Base-by-base conservation (phyloP, 2,329 filamentous ascomycete genomes). In the Paecilomyces dactylethromorphus region DNA sequence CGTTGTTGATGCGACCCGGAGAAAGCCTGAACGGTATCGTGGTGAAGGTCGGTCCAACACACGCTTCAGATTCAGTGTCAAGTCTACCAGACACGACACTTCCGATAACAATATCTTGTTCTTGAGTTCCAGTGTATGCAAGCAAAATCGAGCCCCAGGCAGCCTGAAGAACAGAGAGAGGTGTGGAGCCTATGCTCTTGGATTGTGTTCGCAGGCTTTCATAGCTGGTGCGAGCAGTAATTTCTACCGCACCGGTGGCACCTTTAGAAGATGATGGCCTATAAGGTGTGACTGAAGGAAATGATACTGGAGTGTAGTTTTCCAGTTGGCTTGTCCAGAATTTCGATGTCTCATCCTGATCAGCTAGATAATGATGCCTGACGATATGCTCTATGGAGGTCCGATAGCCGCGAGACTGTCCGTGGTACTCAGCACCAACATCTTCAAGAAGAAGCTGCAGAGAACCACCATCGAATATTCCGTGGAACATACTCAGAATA, bases 381-480 rank as follows among this genome's bases (percentile, higher is more conserved):
- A 69, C 67, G 33, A 69, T 63, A 31, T 68, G 60, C 12, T 64
- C 63, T 3, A 70, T 53, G 1, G 67, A 66, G 2, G 62, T 69
- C n/a, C 68, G 62, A 51, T 56, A 51, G 8, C 53, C 55, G 5
- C 57, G 54, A 1, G 32, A 29, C 12, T 59, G 55, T 5, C 58
- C 62, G 12, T 50, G n/a, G 24, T 70, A 70, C 13, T 56, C 60
- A 7, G 59, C 62, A 53, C 61, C 57, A 15, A 75, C 69, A 54
- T 75, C 72, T 24, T 66, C 60, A 6, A 74, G 62, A 4, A 75
- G 68, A 5, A 73, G 61, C 53, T 73, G 65, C 45, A 73, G 52
- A 1, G 73, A 75, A 3, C 69, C 71, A 51, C 72, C 73, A 52
- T 75, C 72, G 52, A 73, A 74, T 13, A 75, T 69, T 24, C 72